Evolutionary conservation across 1,284 basidiomycete genomes (phyloP), one percentile per base, ranked within the genome.

Genomic region (Rhodotorula sp.): DNA sequence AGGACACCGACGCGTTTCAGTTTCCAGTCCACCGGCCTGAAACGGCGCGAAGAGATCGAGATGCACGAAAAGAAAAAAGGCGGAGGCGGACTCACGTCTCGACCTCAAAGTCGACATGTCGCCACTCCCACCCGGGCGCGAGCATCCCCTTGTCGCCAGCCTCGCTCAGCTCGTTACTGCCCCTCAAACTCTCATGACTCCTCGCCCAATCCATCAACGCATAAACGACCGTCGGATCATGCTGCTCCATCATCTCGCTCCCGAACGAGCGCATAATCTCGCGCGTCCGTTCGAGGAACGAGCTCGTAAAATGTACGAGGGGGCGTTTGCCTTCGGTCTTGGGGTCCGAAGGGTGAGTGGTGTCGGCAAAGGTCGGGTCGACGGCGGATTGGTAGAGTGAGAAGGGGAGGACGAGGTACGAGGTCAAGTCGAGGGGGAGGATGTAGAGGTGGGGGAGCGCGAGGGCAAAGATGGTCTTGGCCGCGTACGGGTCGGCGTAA

Each of bases 401-500:
- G 81, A 94, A 96, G 2, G 89, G 86, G 16, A 97, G 84, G 71
- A 89, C 87, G 80, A 95, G 93, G 15, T 84, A 83, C 5, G 89
- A 88, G 5, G 92, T 93, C 72, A 93, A 86, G 80, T 96, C 91
- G 65, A 95, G 83, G 3, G 93, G 89, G 61, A 90, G 83, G 69
- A 95, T 83, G 67, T 91, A 78, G 78, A 94, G 87, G 63, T 68
- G 58, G 1, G 73, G 26, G 21, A 69, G 65, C 15, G 64, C 47
- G 60, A 67, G 74, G 10, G 49, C 23, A 57, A 72, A 64, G 60
- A 82, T 54, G 10, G 81, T 31, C 65, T 87, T 86, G 15, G 91
- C 91, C 1, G 94, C 92, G 78, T 86, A 92, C 3, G 95, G 93
- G 79, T 97, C 95, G 5, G 94, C 93, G 76, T 90, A 97, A 79